Base-by-base conservation (phyloP, 176 grass and related monocot species). In the Poa annua region DNA sequence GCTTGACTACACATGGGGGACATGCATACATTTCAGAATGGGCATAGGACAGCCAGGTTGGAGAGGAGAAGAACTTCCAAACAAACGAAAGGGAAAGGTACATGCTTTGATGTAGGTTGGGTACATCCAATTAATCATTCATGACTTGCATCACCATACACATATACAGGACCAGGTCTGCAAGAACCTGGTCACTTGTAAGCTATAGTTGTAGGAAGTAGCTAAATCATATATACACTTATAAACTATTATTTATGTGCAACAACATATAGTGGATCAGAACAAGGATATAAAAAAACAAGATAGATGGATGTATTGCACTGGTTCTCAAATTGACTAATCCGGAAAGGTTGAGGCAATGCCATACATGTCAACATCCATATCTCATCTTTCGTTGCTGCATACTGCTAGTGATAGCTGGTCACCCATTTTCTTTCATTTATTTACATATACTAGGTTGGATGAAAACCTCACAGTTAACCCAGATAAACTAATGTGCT, bases 41-140 rank as follows among this genome's bases (percentile, higher is more conserved):
- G 42, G 70, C 21, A 73, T 10, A 50, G 70, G 4, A 71, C 68
- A n/a, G 11, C 21, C 29, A 74, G 71, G 47, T 52, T 33, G 47
- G 71, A 19, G 71, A 74, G 14, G 15, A 50, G 45, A 19, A 19
- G 20, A 16, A 7, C 53, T 41, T 42, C n/a, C 53, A 16, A 60
- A 42, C 53, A 78, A 11, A 78, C 13, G 17, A 61, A 78, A 78
- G 24, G 36, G 53, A 59, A 45, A 78, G 55, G 33, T 55, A 76
- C 51, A 55, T 55, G 32, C 74, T 76, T 9, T 34, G 10, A n/a
- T n/a, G n/a, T n/a, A 66, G 36, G 11, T 61, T 57, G 25, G 54
- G 75, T 45, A 53, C 49, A 56, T 22, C 50, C 33, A 60, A 24
- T 59, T 59, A 26, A 38, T 44, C 1, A 60, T 44, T 39, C 7